A percentile compares a stretch with the other conserved stretches of the same genome.
phyloP scores from a whole-genome alignment of 305 asterid species.

The Fraxinus sp. region DNA sequence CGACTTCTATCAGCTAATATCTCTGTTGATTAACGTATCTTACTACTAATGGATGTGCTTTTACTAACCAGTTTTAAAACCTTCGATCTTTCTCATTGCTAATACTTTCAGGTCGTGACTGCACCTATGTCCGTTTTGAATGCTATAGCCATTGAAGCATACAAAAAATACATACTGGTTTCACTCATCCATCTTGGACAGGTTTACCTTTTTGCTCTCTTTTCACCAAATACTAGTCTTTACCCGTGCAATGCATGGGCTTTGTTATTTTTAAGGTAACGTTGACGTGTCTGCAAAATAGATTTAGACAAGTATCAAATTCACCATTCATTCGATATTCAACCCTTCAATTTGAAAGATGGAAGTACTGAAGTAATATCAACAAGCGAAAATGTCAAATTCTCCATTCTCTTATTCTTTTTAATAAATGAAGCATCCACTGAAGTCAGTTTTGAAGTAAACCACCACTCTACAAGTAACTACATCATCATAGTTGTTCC shows the following conservation, averaged over 20 bases:
- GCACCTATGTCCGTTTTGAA: slow-evolving; percentile 82
- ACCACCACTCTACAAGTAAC: background rate
- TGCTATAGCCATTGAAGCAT: slow-evolving; percentile 94
- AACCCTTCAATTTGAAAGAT: too few relatives aligned
- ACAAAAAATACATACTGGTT: slow-evolving; percentile 83
- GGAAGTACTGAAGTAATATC: too few relatives aligned
- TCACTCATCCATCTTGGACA: slow-evolving; percentile 90
- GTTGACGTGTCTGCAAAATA: too few relatives aligned
- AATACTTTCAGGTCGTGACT: slow-evolving; percentile 72
- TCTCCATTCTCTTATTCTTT: background rate
- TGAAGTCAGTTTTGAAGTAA: background rate
- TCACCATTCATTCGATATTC: too few relatives aligned
- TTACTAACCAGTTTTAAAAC: background rate
- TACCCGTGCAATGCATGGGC: too few relatives aligned
- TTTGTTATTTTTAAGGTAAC: too few relatives aligned
- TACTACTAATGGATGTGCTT: background rate
- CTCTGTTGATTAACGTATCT: background rate
- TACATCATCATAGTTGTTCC: background rate
- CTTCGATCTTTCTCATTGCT: slow-evolving; percentile 19
- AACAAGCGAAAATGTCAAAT: too few relatives aligned
- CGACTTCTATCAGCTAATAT: background rate
- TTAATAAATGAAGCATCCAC: background rate
- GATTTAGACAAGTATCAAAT: too few relatives aligned
- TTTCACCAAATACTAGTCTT: background rate
- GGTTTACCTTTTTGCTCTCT: slow-evolving; percentile 43